These are phyloP conservation scores for Dysphania ambrosioides DNA, from an alignment of 148 eudicot species.

Conservation along the genomic window DNA sequence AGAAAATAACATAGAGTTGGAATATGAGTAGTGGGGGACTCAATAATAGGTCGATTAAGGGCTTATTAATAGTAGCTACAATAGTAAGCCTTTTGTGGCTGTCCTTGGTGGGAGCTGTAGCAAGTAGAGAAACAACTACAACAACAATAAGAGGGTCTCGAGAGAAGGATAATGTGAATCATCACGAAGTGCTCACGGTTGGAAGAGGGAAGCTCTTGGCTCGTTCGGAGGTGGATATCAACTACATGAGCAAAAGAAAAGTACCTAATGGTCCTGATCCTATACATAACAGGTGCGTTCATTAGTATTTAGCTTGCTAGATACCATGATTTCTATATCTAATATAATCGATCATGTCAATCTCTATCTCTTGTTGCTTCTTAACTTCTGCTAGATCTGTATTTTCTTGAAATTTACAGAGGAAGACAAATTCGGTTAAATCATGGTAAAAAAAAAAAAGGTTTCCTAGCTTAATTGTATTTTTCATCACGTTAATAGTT, in stretches of 20 bases:
- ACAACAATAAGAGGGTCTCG: not conserved
- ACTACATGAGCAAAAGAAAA: conserved; percentile 62
- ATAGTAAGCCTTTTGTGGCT: conserved; percentile 34
- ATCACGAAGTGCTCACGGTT: conserved; percentile 2
- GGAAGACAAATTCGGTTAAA: too few relatives aligned
- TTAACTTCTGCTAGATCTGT: too few relatives aligned
- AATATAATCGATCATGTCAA: not conserved
- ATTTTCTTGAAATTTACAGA: not conserved
- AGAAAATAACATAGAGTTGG: too few relatives aligned
- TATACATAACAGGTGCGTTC: conserved; percentile 66
- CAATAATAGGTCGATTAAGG: conserved; percentile 14
- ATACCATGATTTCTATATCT: not conserved
- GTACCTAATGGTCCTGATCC: conserved; percentile 84
- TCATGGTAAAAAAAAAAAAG: not conserved
- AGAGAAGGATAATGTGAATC: not conserved
- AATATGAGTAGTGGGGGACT: conserved; percentile 18
- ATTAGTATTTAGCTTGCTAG: not conserved
- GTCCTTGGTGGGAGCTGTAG: conserved; percentile 27
- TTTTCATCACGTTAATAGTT: not conserved
- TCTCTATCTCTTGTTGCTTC: not conserved
- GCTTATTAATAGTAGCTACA: conserved; percentile 23
- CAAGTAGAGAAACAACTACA: conserved; percentile 16
- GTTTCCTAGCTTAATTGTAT: not conserved
- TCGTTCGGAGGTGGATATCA: conserved; percentile 29
- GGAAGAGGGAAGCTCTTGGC: conserved; percentile 17